These are phyloP conservation scores for Diutina mesorugosa DNA, from an alignment of 1,139 yeast species.

Conservation along the genomic window DNA sequence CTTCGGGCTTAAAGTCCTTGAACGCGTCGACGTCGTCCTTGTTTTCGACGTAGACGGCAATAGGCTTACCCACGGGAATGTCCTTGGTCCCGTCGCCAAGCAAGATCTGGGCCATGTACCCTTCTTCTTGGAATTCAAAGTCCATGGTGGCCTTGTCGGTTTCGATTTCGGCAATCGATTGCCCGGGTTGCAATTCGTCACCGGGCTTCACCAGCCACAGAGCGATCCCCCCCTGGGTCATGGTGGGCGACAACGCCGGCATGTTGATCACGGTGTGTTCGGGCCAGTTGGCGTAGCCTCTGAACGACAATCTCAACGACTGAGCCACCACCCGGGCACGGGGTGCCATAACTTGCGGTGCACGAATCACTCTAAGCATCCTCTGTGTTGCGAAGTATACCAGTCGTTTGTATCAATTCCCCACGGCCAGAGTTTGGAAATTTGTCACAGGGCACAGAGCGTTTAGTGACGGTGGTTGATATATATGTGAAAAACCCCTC, in stretches of 20 bases:
- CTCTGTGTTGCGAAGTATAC: not conserved
- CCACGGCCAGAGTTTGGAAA: not conserved
- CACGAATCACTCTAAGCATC: constrained; percentile 2
- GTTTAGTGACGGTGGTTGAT: not conserved
- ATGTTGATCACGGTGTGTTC: constrained; percentile 58
- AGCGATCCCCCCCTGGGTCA: constrained; percentile 90
- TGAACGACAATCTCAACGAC: not conserved
- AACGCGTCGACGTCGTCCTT: constrained; percentile 78
- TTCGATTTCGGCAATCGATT: constrained; percentile 90
- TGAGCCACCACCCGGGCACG: not conserved
- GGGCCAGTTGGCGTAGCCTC: constrained; percentile 2
- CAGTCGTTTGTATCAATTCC: not conserved
- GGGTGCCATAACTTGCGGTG: not conserved
- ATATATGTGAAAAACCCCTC: not conserved
- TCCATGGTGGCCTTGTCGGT: constrained; percentile 99
- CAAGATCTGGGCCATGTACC: constrained; percentile 82
- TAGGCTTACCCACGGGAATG: constrained; percentile 86
- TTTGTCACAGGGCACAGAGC: not conserved
- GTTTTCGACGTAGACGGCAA: constrained; percentile 93
- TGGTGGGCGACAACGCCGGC: constrained; percentile 96
- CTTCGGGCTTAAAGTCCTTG: constrained; percentile 70
- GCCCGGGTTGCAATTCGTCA: constrained; percentile 81
- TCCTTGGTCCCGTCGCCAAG: constrained; percentile 83
- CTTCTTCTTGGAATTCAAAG: constrained; percentile 98
- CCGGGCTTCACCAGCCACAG: constrained; percentile 85